Conservation (phyloP, 2,329 filamentous ascomycete genomes). For the Sphaerulina populicola region DNA sequence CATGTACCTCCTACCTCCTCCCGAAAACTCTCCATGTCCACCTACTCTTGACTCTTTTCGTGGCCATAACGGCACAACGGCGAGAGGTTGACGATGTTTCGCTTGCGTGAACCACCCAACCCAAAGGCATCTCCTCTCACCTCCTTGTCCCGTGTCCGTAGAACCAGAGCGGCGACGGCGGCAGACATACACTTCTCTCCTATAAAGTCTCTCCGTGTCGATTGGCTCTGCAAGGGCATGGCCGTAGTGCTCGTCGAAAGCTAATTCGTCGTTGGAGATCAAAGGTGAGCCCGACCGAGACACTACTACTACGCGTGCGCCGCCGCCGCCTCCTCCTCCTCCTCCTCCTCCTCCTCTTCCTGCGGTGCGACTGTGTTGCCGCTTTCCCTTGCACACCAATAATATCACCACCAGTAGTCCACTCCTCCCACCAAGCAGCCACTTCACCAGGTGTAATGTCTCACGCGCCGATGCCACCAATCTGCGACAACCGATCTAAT, state of each 20-base stretch:
- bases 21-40: too few species aligned
- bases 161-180: neutral
- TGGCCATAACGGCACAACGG: too few species aligned
- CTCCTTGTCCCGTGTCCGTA: neutral
- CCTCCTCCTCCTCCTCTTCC: neutral
- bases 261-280: too few species aligned
- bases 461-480: slow-evolving; percentile 13
- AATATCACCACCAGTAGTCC: neutral
- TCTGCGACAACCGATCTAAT: slow-evolving; percentile 7
- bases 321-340: neutral
- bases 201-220: neutral
- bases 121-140: neutral
- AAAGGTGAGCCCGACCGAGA: too few species aligned
- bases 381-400: neutral
- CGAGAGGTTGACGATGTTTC: too few species aligned
- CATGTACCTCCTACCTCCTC: too few species aligned
- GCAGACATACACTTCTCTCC: neutral
- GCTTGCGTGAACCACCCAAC: neutral
- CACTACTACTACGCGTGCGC: too few species aligned
- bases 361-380: neutral
- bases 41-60: too few species aligned
- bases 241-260: too few species aligned
- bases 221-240: neutral
- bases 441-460: slow-evolving; percentile 17
- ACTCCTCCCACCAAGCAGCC: neutral